Conservation (phyloP, 371 early-diverging fungal genomes). For the Mucor indicus region DNA sequence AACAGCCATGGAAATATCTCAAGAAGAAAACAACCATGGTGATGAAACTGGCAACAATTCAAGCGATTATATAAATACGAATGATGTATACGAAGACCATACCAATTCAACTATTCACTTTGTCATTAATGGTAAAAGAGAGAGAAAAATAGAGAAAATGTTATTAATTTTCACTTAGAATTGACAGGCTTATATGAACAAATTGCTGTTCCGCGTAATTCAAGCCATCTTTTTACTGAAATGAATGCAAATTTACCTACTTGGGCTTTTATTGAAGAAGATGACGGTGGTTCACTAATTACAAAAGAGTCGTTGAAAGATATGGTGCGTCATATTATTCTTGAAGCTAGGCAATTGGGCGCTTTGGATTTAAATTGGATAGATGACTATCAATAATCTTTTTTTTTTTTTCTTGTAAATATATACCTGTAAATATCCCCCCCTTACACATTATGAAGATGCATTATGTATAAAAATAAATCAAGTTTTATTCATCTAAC, state of each 20-base stretch:
- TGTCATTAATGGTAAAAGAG: slow-evolving; percentile 7
- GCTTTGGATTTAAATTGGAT: slow-evolving; percentile 34
- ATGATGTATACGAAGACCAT: slow-evolving; percentile 4
- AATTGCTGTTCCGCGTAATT: neutral
- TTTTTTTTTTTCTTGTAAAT: no score
- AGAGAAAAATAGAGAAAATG: neutral
- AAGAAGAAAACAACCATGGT: slow-evolving; percentile 16
- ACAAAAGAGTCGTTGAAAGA: slow-evolving; percentile 16
- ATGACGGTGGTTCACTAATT: neutral
- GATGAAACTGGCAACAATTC: no score
- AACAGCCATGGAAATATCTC: neutral
- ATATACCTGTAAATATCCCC: no score
- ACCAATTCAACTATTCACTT: slow-evolving; percentile 4
- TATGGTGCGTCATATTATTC: slow-evolving; percentile 25
- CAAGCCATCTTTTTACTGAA: no score
- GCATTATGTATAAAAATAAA: no score
- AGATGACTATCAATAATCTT: slow-evolving; percentile 10
- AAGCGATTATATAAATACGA: no score
- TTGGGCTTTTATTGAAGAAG: no score
- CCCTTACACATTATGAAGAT: no score
- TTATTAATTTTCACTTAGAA: neutral
- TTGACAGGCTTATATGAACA: slow-evolving; percentile 12
- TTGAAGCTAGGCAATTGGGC: slow-evolving; percentile 33
- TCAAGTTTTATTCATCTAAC: no score
- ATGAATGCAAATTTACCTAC: no score